phyloP scores from a whole-genome alignment of 2,329 filamentous ascomycete genomes.

The Knoxdaviesia capensis region DNA sequence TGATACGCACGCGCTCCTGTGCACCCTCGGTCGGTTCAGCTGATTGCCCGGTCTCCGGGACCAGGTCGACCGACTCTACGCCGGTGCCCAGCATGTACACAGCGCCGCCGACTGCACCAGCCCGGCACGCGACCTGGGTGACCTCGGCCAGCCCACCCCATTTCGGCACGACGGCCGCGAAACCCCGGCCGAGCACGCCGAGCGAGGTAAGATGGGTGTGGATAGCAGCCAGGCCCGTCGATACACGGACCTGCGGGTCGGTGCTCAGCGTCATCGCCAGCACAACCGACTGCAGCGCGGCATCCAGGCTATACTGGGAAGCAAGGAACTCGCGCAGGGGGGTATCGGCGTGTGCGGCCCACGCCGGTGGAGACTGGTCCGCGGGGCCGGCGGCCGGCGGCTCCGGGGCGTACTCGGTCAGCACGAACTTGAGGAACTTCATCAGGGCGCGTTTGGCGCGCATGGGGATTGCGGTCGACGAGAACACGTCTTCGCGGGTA shows the following conservation, averaged over 20 bases:
- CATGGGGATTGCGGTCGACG: conserved; percentile 52
- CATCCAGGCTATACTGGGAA: conserved; percentile 45
- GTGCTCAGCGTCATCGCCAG: conserved; percentile 54
- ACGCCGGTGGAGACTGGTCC: conserved; percentile 13
- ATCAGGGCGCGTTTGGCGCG: conserved; percentile 73
- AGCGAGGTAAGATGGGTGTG: conserved; percentile 69
- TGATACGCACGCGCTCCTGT: conserved; percentile 16
- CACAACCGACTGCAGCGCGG: conserved; percentile 41
- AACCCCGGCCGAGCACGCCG: conserved; percentile 72
- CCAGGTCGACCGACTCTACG: conserved; percentile 19
- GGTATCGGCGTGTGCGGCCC: conserved; percentile 33
- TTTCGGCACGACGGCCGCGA: conserved; percentile 77
- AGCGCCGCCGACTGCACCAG: conserved; percentile 74
- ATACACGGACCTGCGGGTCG: conserved; percentile 38
- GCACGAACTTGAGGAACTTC: conserved; percentile 83
- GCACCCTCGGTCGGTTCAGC: too few relatives aligned
- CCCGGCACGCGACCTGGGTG: conserved; percentile 76
- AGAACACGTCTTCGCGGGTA: conserved; percentile 80
- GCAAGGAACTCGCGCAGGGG: conserved; percentile 39
- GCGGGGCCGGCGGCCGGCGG: conserved; percentile 19
- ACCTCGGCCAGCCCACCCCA: conserved; percentile 85
- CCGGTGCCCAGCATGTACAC: conserved; percentile 71
- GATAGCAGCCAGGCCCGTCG: conserved; percentile 51
- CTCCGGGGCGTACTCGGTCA: conserved; percentile 40
- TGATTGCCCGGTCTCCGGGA: too few relatives aligned